Evolutionary conservation across 805 yeast species (phyloP).

Genomic region (Alloascoidea africana): DNA sequence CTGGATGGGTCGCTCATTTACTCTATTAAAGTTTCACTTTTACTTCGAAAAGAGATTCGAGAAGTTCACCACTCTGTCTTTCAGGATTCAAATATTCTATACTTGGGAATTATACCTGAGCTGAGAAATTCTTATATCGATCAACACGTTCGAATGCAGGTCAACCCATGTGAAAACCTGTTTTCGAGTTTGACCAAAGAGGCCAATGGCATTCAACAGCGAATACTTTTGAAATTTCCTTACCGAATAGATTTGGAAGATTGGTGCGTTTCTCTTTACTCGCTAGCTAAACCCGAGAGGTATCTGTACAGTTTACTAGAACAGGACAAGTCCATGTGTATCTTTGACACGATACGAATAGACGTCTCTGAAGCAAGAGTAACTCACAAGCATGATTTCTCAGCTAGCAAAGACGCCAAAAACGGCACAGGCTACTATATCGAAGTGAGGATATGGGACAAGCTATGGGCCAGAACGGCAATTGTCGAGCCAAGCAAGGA

Average conservation of each 20-base stretch:
- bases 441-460: conserved; percentile 59
- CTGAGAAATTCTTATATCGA: neutral
- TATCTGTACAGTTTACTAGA: neutral
- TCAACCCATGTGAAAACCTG: no score
- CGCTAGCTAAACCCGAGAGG: conserved; percentile 30
- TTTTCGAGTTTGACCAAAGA: no score
- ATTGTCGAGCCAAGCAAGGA: conserved; percentile 29
- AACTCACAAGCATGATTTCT: no score
- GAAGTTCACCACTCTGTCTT: conserved; percentile 49
- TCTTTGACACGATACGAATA: neutral
- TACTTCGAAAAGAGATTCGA: conserved; percentile 47
- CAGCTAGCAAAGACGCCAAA: no score
- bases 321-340: neutral
- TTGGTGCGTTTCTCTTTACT: conserved; percentile 56
- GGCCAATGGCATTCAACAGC: conserved; percentile 7
- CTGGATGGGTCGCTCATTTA: conserved; percentile 48
- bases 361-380: neutral
- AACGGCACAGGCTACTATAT: no score
- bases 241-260: conserved; percentile 58
- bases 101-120: conserved; percentile 32
- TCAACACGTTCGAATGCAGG: neutral
- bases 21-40: conserved; percentile 35
- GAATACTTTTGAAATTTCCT: conserved; percentile 48
- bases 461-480: conserved; percentile 69
- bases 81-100: conserved; percentile 41